phyloP scores from a whole-genome alignment of 192 early-diverging fungal species.

The Backusella liffmaniae region DNA sequence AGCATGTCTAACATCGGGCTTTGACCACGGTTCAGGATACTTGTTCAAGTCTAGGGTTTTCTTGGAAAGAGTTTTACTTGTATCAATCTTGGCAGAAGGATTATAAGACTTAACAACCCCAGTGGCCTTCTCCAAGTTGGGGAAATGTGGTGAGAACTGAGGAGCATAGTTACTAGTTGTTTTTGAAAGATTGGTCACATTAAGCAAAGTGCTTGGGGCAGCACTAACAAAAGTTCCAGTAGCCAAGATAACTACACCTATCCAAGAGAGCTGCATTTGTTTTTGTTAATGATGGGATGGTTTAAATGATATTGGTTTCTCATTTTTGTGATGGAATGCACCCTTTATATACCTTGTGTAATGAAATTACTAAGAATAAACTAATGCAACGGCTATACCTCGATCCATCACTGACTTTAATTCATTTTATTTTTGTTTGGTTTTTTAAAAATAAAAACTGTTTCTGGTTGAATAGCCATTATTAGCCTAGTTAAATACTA shows the following conservation, averaged over 20 bases:
- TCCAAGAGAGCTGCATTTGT: slow-evolving; percentile 14
- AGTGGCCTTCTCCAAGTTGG: slow-evolving; percentile 15
- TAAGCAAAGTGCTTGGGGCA: not conserved
- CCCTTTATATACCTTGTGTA: no score
- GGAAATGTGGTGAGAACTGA: slow-evolving; percentile 6
- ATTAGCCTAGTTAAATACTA: no score
- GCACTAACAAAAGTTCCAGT: not conserved
- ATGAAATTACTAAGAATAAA: no score
- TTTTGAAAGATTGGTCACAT: not conserved
- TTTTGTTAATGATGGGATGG: not conserved
- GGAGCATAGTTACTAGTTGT: slow-evolving; percentile 9
- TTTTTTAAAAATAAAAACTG: no score
- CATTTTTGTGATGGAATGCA: no score
- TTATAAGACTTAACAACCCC: slow-evolving; percentile 6
- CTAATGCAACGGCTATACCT: no score
- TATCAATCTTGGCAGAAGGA: slow-evolving; percentile 9
- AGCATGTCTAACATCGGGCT: slow-evolving; percentile 31
- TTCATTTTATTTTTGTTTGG: no score
- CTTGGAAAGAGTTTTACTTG: slow-evolving; percentile 7
- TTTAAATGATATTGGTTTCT: no score
- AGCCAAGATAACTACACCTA: slow-evolving; percentile 1
- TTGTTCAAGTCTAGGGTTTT: not conserved
- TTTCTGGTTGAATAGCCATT: no score
- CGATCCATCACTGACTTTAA: no score
- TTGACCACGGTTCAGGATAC: slow-evolving; percentile 23